Base-by-base conservation (phyloP, 208 protist genomes). In the Porcisia deanei region DNA sequence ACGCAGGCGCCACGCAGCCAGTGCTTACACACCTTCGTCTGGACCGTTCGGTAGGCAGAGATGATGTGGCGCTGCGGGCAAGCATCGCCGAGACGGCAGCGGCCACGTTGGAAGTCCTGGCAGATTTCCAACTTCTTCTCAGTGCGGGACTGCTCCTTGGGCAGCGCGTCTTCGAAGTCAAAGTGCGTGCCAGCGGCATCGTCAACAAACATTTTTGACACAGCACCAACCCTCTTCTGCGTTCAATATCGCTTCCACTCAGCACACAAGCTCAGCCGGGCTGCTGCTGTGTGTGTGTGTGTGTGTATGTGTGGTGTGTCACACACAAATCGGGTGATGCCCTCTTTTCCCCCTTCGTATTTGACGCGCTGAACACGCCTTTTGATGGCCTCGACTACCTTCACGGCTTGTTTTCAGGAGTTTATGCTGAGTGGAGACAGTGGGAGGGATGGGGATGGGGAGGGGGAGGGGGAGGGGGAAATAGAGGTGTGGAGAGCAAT, bases 1-100 rank as follows among this genome's bases (percentile, higher is more conserved):
- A 98, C 98, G 80, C 98, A 99, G 18, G 98, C 85, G 30, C 98
- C 98, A 71, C 97, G 90, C 53, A 99, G 84, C 98, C 98, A 99
- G 85, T 99, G 97, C 82, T 99, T 99, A 84, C 98, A 99, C 58
- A 99, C 98, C 76, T 94, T 91, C 18, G 84, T 76, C 57, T 94
- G 89, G 69, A 94, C 87, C 45, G 84, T 87, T 68, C 85, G 84
- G 59, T 85, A 82, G 55, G 82, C 67, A 14, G 93, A 93, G 68
- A 95, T 80, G 58, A 97, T 85, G 85, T 99, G 98, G 37, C 95
- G 97, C 73, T 97, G 91, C 67, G 98, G 97, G 76, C 98, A 99
- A 10, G 90, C 86, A 10, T 97, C 88, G 16, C 98, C 98, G 22
- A 97, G 85, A 1, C 83, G 88, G 85, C 98, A 99, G 77, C 97